Conservation (phyloP, 345 rosid species). For the Theobroma cacao region DNA sequence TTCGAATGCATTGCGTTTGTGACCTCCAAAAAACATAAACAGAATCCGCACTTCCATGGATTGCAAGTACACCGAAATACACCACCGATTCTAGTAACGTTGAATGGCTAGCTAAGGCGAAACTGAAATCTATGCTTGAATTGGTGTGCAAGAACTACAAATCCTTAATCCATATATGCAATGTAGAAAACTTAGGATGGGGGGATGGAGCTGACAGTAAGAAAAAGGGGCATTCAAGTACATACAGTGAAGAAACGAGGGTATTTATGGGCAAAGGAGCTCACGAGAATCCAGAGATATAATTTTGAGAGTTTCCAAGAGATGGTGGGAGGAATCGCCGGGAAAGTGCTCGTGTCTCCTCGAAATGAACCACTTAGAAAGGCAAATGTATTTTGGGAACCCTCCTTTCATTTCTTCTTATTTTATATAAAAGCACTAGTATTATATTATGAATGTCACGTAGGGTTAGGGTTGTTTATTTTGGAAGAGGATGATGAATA, state of each 20-base stretch:
- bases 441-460: neutral
- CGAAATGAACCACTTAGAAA: constrained; percentile 39
- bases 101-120: neutral
- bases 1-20: neutral
- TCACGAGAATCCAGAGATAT: constrained; percentile 63
- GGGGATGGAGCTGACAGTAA: too few relatives aligned
- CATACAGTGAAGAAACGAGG: constrained; percentile 23
- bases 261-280: constrained; percentile 24
- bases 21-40: neutral
- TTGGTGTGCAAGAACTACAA: neutral
- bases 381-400: constrained; percentile 23
- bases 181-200: too few relatives aligned
- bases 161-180: neutral
- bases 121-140: constrained; percentile 4
- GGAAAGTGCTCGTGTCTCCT: constrained; percentile 98
- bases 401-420: constrained; percentile 21
- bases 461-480: constrained; percentile 26
- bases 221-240: constrained; percentile 18
- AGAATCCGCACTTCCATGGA: neutral
- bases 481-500: neutral
- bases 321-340: constrained; percentile 85
- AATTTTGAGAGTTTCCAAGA: constrained; percentile 52
- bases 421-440: neutral
- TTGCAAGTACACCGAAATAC: neutral
- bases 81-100: neutral